A percentile compares a stretch with the other conserved stretches of the same genome.
Conservation (phyloP, 768 basidiomycete species). For the Boletus pseudopeckii region DNA sequence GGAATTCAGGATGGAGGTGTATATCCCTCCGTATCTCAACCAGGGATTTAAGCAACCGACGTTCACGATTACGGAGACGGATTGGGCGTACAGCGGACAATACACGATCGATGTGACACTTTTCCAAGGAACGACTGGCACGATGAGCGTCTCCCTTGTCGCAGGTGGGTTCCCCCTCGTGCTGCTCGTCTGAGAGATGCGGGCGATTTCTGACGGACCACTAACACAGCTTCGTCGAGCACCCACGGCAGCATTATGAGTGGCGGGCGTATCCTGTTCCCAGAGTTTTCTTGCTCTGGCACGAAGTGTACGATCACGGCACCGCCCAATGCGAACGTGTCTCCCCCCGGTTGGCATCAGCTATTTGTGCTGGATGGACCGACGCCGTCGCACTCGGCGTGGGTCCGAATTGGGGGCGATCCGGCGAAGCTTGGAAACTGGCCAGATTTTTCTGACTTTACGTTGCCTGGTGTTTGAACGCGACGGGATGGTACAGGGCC, state of each 20-base stretch:
- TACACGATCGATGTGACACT: conserved; percentile 50
- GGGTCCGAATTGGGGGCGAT: conserved; percentile 80
- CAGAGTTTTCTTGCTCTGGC: conserved; percentile 64
- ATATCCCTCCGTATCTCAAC: conserved; percentile 83
- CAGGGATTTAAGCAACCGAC: conserved; percentile 59
- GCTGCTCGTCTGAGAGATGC: no score
- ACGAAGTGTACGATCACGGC: conserved; percentile 74
- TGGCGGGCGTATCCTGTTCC: conserved; percentile 67
- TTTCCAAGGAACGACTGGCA: conserved; percentile 38
- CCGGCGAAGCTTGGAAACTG: conserved; percentile 68
- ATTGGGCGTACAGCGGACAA: conserved; percentile 59
- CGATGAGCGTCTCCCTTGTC: conserved; percentile 60
- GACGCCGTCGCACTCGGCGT: conserved; percentile 69
- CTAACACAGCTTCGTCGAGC: conserved; percentile 56
- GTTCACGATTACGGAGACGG: conserved; percentile 54
- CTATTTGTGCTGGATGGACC: conserved; percentile 75
- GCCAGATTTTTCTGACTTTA: conserved; percentile 69
- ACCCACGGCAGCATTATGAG: conserved; percentile 76
- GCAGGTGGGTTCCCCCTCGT: conserved; percentile 44
- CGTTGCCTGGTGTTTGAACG: conserved; percentile 52
- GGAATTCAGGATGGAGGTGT: conserved; percentile 76
- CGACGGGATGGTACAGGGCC: not conserved
- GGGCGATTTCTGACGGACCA: not conserved
- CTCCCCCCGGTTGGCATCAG: conserved; percentile 76
- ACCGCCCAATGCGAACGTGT: conserved; percentile 64